Conservation (phyloP, 73 alveolate species). For the Symbiodinium pilosum region DNA sequence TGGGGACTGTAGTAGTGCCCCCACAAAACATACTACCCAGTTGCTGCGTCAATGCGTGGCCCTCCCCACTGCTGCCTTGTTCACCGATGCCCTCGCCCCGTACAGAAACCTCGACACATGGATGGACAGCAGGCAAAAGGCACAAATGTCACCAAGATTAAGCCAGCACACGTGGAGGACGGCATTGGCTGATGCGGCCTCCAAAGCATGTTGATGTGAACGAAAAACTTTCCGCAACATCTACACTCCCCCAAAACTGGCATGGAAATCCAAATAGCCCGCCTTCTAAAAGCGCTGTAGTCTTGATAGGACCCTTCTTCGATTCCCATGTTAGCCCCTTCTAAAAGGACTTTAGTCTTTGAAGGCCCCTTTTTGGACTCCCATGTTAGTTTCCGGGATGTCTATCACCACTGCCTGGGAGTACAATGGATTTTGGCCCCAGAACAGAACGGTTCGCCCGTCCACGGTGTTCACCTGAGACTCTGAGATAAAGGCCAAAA, state of each 20-base stretch:
- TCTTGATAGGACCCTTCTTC: not conserved
- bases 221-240: not conserved
- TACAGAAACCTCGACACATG: conserved; percentile 25
- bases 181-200: conserved; percentile 58
- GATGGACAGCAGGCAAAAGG: not conserved
- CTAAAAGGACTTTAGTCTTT: no score
- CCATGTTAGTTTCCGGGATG: no score
- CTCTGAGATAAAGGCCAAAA: no score
- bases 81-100: conserved; percentile 87
- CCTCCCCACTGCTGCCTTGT: conserved; percentile 47
- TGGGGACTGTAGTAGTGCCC: no score
- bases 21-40: no score
- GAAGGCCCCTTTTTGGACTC: no score
- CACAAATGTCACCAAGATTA: not conserved
- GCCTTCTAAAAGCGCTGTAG: no score
- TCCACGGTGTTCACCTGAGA: conserved; percentile 75
- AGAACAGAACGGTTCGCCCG: conserved; percentile 58
- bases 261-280: no score
- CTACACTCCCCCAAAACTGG: not conserved
- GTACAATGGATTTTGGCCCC: conserved; percentile 89
- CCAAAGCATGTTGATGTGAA: not conserved
- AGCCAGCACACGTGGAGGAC: conserved; percentile 7
- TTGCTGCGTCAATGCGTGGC: no score
- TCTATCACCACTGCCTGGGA: conserved; percentile 61
- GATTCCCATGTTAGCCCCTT: no score